Percentiles rank a stretch among this genome's conserved stretches.
phyloP scores from a whole-genome alignment of 768 basidiomycete genomes.

The Leccinum subtestaceum region DNA sequence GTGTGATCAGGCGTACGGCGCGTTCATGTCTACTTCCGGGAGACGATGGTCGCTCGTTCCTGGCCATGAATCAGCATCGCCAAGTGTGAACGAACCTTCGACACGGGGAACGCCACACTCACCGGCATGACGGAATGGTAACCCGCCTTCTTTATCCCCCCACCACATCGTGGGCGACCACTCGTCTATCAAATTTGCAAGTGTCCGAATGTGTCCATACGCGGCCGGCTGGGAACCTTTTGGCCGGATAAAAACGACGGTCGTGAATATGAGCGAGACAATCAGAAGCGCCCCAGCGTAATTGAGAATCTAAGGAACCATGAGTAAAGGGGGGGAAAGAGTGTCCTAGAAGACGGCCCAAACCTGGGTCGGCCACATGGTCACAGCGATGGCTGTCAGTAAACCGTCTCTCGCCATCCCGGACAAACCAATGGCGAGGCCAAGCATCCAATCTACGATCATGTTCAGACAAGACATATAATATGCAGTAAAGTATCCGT shows the following conservation, averaged over 20 bases:
- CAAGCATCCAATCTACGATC: conserved; percentile 32
- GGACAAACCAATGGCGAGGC: conserved; percentile 23
- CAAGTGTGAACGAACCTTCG: not conserved
- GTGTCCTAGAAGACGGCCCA: not conserved
- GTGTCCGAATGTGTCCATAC: conserved; percentile 35
- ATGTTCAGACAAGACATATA: not conserved
- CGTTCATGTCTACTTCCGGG: conserved; percentile 18
- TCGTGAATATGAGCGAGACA: conserved; percentile 18
- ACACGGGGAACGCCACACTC: conserved; percentile 1
- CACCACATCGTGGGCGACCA: conserved; percentile 35
- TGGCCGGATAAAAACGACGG: conserved; percentile 13
- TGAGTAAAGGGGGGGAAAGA: not conserved
- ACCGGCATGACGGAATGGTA: conserved; percentile 20
- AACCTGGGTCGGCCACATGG: conserved; percentile 30
- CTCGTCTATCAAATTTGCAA: conserved; percentile 36
- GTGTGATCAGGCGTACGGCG: conserved; percentile 17
- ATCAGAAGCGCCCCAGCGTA: conserved; percentile 19
- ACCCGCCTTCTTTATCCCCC: conserved; percentile 21
- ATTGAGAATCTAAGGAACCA: conserved; percentile 26
- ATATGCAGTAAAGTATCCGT: not conserved
- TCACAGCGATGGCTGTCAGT: conserved; percentile 17
- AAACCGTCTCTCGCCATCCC: conserved; percentile 10
- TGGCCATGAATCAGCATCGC: not conserved
- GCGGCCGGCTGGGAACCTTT: conserved; percentile 28
- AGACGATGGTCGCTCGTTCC: conserved; percentile 28